Base-by-base conservation (phyloP, 2,329 filamentous ascomycete species). In the Colletotrichum sp. region DNA sequence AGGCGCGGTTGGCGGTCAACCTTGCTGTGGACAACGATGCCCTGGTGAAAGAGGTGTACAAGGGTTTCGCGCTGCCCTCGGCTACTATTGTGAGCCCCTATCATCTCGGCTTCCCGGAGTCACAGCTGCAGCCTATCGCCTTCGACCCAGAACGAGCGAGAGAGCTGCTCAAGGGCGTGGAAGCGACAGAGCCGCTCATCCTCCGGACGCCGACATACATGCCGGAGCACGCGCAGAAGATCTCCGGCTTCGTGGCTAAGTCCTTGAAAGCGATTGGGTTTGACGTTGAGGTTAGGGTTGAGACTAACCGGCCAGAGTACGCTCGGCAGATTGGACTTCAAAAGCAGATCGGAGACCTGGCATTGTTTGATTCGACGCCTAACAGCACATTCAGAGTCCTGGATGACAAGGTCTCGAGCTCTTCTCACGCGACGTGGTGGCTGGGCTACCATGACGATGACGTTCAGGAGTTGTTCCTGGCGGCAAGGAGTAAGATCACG, bases 201-300 rank as follows among this genome's bases (percentile, higher is more conserved):
- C 39, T 71, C 1, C 18, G 71, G 6, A 74, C 66, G 2, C 71
- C 71, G 15, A 34, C 49, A 0, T 71, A 74, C 24, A 74, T 74
- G 66, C 71, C 67, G 5, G 71, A 74, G n/a, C 71, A 74, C 44
- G 66, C 71, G 4, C 66, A 70, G 32, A 71, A 65, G 8, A 74
- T 74, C 1, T 74, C 71, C 8, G 3, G n/a, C 8, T 74, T 74
- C n/a, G 66, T 71, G 5, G 71, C 66, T 7, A 52, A 6, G 3
- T 64, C 66, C 8, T 34, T 74, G 24, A 24, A 60, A 36, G 66
- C 18, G 8, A 32, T 60, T 1, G 71, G 59, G 4, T 49, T 74
- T 6, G 32, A 64, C 7, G 66, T 74, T 2, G 59, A 65, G 28
- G 59, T 74, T 6, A 44, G 18, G 26, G 67, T 71, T 13, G 71